Conservation (phyloP, 1,284 basidiomycete species). For the Rhodotorula sp. region DNA sequence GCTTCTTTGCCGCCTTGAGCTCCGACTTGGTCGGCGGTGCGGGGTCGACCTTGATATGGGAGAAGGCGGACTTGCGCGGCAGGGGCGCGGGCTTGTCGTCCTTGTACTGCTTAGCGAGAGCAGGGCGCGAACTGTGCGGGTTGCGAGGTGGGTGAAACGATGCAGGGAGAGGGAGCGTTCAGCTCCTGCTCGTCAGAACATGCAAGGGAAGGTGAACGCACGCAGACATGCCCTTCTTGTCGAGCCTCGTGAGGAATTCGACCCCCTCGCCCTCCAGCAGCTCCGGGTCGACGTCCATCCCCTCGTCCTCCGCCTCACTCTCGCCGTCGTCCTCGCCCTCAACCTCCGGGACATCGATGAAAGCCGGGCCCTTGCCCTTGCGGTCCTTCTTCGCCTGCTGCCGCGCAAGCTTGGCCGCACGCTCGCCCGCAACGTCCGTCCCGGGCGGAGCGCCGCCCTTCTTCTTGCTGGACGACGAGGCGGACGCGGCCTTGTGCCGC, state of each 20-base stretch:
- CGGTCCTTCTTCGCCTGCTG: constrained; percentile 35
- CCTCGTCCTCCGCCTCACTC: constrained; percentile 11
- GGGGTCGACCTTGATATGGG: constrained; percentile 27
- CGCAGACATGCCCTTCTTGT: constrained; percentile 42
- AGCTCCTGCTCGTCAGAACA: background rate
- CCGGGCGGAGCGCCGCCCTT: background rate
- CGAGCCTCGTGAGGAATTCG: constrained; percentile 36
- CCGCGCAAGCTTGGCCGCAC: background rate
- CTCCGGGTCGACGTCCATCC: constrained; percentile 40
- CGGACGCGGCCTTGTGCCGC: constrained; percentile 26
- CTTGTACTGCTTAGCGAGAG: constrained; percentile 34
- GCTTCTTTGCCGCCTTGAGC: constrained; percentile 38
- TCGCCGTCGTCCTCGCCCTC: background rate
- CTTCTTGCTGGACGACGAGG: too few relatives aligned
- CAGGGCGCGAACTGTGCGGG: constrained; percentile 33
- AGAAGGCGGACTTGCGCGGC: constrained; percentile 15
- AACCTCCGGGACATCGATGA: constrained; percentile 20
- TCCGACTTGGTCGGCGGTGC: constrained; percentile 38
- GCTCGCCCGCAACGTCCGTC: background rate
- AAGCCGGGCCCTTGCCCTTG: constrained; percentile 40
- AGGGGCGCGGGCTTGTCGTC: constrained; percentile 33
- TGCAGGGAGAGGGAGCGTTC: background rate
- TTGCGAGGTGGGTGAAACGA: background rate
- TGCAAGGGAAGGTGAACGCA: constrained; percentile 10
- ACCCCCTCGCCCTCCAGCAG: constrained; percentile 28